Percentiles rank a stretch among this genome's conserved stretches.
Conservation (phyloP, 257 asterid genomes). For the Primulina eburnea region DNA sequence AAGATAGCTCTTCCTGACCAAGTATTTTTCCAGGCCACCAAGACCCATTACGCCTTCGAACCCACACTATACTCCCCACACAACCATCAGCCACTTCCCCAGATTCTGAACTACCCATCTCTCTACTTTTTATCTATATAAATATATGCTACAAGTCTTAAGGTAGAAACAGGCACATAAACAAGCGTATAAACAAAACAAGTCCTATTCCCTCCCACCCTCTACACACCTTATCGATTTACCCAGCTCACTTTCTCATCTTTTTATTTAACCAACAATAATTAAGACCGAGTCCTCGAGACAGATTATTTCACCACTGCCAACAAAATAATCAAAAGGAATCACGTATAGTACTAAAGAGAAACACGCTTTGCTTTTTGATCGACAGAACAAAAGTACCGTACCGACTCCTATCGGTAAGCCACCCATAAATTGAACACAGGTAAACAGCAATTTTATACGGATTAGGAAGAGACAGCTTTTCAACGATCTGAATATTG, state of each 20-base stretch:
- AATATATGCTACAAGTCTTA: constrained; percentile 14
- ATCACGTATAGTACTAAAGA: constrained; percentile 27
- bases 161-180: too few species aligned
- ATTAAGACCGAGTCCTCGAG: constrained; percentile 17
- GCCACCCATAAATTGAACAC: constrained; percentile 49
- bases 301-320: constrained; percentile 19
- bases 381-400: constrained; percentile 25
- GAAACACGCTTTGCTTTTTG: constrained; percentile 23
- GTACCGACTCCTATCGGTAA: constrained; percentile 34
- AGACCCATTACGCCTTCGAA: constrained; percentile 93
- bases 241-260: constrained; percentile 7
- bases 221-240: constrained; percentile 14
- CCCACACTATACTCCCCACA: constrained; percentile 99
- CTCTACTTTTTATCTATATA: constrained; percentile 18
- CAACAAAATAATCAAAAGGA: constrained; percentile 23
- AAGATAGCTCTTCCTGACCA: constrained; percentile 79
- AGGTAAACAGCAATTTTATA: constrained; percentile 27
- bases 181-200: constrained; percentile 24
- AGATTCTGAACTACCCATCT: constrained; percentile 80
- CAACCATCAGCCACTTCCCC: constrained; percentile 65
- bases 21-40: constrained; percentile 99
- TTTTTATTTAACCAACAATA: constrained; percentile 8
- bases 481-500: constrained; percentile 36
- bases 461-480: constrained; percentile 20
- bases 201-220: constrained; percentile 22